Evolutionary conservation across 371 early-diverging fungal genomes (phyloP).

Genomic region (Syncephalastrum contaminatum): DNA sequence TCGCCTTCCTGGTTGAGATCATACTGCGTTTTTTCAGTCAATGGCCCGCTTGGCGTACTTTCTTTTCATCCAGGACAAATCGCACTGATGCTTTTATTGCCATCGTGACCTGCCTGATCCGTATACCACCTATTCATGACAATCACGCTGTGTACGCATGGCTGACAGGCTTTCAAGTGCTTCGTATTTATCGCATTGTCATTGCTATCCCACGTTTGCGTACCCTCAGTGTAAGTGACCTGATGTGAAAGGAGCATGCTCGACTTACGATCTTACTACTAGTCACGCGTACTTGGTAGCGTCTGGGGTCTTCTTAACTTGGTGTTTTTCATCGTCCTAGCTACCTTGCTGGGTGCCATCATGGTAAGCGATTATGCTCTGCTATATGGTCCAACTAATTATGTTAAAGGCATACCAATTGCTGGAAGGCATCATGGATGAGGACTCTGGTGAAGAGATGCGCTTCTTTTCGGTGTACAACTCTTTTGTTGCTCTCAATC

Average conservation of each 20-base stretch:
- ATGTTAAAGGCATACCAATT: slow-evolving; percentile 42
- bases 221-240: slow-evolving; percentile 45
- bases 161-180: slow-evolving; percentile 62
- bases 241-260: not conserved
- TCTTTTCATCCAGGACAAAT: slow-evolving; percentile 51
- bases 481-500: slow-evolving; percentile 60
- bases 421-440: slow-evolving; percentile 46
- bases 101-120: slow-evolving; percentile 51
- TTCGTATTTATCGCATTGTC: slow-evolving; percentile 60
- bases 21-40: slow-evolving; percentile 43
- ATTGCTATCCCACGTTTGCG: slow-evolving; percentile 57
- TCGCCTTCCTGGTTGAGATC: slow-evolving; percentile 58
- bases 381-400: not conserved
- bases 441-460: slow-evolving; percentile 46
- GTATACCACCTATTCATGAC: slow-evolving; percentile 48
- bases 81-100: slow-evolving; percentile 54
- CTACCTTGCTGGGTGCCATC: slow-evolving; percentile 54
- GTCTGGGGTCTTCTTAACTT: slow-evolving; percentile 62
- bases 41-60: slow-evolving; percentile 33
- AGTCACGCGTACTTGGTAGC: slow-evolving; percentile 60
- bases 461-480: slow-evolving; percentile 63
- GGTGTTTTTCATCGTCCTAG: slow-evolving; percentile 59
- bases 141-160: slow-evolving; percentile 49
- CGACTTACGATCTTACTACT: slow-evolving; percentile 5
- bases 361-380: slow-evolving; percentile 35